These are phyloP conservation scores for Hypoxylon sp. DNA, from an alignment of 2,329 filamentous ascomycete species.

Conservation along the genomic window DNA sequence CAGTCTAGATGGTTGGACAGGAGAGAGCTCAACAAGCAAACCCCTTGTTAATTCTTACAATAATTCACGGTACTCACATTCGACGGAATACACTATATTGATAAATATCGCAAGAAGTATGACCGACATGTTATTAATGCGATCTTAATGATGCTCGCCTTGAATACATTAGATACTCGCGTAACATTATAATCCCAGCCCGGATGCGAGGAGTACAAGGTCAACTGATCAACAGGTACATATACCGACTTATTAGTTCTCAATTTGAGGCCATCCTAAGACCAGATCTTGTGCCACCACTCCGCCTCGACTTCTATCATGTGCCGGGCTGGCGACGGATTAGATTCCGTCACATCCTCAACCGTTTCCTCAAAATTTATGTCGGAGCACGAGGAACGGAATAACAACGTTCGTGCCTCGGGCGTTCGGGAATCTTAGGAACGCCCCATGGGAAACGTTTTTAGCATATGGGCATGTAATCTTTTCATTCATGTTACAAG, in stretches of 20 bases:
- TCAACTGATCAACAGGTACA: conserved; percentile 41
- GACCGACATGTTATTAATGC: conserved; percentile 14
- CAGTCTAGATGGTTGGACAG: conserved; percentile 10
- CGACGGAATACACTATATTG: conserved; percentile 10
- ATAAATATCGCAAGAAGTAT: conserved; percentile 31
- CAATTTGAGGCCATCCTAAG: conserved; percentile 36
- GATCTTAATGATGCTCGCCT: conserved; percentile 2
- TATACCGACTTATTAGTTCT: conserved; percentile 8
- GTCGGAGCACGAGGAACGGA: conserved; percentile 5
- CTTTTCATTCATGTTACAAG: neutral
- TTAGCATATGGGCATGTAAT: too few relatives aligned
- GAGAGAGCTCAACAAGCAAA: neutral
- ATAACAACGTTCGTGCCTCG: conserved; percentile 2
- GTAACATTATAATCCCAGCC: conserved; percentile 5
- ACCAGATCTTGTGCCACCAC: conserved; percentile 43
- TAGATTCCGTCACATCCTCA: conserved; percentile 27
- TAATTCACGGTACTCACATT: conserved; percentile 20
- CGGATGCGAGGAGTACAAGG: conserved; percentile 10
- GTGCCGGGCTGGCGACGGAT: conserved; percentile 25
- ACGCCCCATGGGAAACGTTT: neutral
- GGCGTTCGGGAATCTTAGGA: conserved; percentile 2
- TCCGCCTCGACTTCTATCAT: conserved; percentile 29
- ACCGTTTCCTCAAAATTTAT: conserved; percentile 28
- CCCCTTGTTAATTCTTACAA: conserved; percentile 6
- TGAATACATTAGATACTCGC: neutral